Conservation (phyloP, 2,329 filamentous ascomycete species). For the Botryotinia globosa region DNA sequence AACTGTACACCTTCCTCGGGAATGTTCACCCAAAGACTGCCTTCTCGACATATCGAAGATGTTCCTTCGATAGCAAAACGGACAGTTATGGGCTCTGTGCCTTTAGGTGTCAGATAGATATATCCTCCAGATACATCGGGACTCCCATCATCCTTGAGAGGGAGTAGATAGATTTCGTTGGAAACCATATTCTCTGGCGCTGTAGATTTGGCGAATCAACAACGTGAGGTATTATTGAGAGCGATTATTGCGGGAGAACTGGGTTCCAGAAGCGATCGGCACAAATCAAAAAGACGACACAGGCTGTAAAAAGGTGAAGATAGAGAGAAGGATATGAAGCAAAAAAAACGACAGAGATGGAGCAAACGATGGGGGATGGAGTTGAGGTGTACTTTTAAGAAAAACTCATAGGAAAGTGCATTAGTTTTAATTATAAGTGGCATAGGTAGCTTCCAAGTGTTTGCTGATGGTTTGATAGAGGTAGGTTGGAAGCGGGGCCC, state of each 20-base stretch:
- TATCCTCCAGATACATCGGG: conserved; percentile 87
- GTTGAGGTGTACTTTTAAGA: neutral
- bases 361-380: neutral
- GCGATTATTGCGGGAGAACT: neutral
- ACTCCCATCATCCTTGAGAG: conserved; percentile 88
- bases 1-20: conserved; percentile 75
- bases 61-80: conserved; percentile 92
- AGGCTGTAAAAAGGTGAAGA: neutral
- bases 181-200: conserved; percentile 60
- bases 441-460: conserved; percentile 10
- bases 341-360: neutral
- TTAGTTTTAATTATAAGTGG: conserved; percentile 1
- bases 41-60: conserved; percentile 91
- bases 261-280: neutral
- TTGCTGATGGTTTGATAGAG: conserved; percentile 12
- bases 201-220: conserved; percentile 42
- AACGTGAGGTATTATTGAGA: conserved; percentile 5
- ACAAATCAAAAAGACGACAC: neutral
- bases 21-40: conserved; percentile 95
- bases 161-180: conserved; percentile 79
- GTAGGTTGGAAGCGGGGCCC: conserved; percentile 20
- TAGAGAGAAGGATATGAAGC: neutral
- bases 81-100: conserved; percentile 71
- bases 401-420: conserved; percentile 1
- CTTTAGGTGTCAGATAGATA: conserved; percentile 79